Conservation (phyloP, 73 alveolate genomes). For the Tetrahymena elliotti region DNA sequence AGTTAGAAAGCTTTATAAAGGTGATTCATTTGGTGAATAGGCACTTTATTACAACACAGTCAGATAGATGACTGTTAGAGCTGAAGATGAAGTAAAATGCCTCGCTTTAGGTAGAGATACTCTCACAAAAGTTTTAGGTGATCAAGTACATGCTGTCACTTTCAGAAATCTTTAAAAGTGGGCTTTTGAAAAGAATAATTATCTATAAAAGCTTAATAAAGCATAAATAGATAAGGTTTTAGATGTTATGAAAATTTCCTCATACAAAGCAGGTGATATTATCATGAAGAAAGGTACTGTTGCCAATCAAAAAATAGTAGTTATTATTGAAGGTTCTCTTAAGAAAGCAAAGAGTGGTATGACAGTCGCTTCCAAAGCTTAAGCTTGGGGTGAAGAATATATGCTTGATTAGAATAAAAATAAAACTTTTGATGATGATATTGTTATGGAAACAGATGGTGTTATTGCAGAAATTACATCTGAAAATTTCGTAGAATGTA, state of each 20-base stretch:
- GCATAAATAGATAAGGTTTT: constrained; percentile 31
- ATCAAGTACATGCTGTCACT: constrained; percentile 39
- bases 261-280: constrained; percentile 40
- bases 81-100: constrained; percentile 34
- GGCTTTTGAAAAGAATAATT: constrained; percentile 32
- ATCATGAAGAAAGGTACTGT: constrained; percentile 29
- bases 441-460: constrained; percentile 40
- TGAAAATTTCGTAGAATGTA: constrained; percentile 30
- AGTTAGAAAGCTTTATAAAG: constrained; percentile 1
- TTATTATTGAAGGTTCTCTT: constrained; percentile 30
- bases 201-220: constrained; percentile 6
- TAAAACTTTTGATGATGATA: constrained; percentile 35
- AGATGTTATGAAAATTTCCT: constrained; percentile 33
- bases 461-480: constrained; percentile 35
- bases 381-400: constrained; percentile 42
- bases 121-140: constrained; percentile 41
- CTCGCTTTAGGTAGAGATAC: constrained; percentile 42
- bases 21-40: constrained; percentile 43
- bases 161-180: constrained; percentile 35
- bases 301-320: constrained; percentile 29
- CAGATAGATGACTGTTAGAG: constrained; percentile 35
- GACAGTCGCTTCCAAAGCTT: constrained; percentile 27
- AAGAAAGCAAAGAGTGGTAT: constrained; percentile 29
- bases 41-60: constrained; percentile 43
- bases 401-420: constrained; percentile 15